Conservation (phyloP, 805 yeast genomes). For the Candida easanensis region DNA sequence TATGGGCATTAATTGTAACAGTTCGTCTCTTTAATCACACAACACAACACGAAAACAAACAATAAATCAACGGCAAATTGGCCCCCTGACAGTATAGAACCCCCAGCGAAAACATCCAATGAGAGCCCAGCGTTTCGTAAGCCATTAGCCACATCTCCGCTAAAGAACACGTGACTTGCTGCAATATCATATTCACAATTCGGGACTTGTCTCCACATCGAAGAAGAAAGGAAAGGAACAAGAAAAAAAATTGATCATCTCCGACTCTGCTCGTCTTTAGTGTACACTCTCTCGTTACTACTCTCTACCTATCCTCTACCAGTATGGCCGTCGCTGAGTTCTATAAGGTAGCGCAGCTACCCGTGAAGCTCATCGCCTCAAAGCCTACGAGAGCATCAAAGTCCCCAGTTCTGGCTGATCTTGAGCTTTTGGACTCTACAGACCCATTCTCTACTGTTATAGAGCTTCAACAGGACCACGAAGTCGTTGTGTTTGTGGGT, state of each 20-base stretch:
- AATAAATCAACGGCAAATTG: not conserved
- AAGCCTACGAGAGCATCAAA: slow-evolving; percentile 11
- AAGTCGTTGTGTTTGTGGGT: slow-evolving; percentile 34
- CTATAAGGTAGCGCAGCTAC: slow-evolving; percentile 6
- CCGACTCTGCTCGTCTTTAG: not conserved
- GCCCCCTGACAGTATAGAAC: not conserved
- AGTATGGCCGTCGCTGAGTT: slow-evolving; percentile 8
- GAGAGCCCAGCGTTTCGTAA: slow-evolving; percentile 6
- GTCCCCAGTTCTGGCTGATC: slow-evolving; percentile 4
- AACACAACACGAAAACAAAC: too few species aligned
- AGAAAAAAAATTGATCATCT: not conserved
- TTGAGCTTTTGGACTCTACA: slow-evolving; percentile 17
- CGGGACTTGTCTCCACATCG: not conserved
- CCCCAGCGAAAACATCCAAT: slow-evolving; percentile 6
- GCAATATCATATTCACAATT: slow-evolving; percentile 4
- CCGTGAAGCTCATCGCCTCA: slow-evolving; percentile 10
- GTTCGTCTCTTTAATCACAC: too few species aligned
- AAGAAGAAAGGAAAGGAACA: not conserved
- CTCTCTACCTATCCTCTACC: not conserved
- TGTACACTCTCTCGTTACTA: not conserved
- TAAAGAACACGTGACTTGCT: slow-evolving; percentile 17
- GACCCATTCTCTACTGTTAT: slow-evolving; percentile 16
- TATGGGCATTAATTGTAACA: too few species aligned
- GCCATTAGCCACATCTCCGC: slow-evolving; percentile 12
- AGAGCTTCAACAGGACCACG: slow-evolving; percentile 7